Evolutionary conservation across 257 asterid species (phyloP).

Genomic region (Plectranthus barbatus): DNA sequence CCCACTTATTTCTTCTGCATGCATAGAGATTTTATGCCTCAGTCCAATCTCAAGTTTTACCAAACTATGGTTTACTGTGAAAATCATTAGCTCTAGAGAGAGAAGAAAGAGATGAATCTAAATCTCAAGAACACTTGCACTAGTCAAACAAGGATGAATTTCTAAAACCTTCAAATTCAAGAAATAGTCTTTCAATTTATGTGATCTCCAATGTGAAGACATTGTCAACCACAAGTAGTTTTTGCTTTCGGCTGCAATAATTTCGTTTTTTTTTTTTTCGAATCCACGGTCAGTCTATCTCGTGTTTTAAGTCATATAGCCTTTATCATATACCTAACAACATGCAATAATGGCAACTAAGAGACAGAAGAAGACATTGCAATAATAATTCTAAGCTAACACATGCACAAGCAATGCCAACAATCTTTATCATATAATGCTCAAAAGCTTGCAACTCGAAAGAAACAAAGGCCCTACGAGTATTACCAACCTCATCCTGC

Average conservation of each 20-base stretch:
- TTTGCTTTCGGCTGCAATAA: not conserved
- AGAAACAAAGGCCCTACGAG: not conserved
- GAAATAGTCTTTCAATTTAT: not conserved
- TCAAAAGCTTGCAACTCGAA: not conserved
- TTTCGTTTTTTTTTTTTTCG: not conserved
- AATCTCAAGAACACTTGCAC: too few relatives aligned
- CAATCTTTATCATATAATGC: not conserved
- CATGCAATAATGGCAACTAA: not conserved
- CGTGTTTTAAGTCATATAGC: not conserved
- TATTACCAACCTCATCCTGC: conserved; percentile 43
- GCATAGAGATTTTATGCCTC: not conserved
- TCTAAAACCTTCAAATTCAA: too few relatives aligned
- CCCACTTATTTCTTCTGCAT: conserved; percentile 11
- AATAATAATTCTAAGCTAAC: too few relatives aligned
- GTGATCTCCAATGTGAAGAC: not conserved
- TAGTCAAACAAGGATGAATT: too few relatives aligned
- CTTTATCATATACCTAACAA: not conserved
- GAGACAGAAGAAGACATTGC: too few relatives aligned
- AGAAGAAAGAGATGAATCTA: not conserved
- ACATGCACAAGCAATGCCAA: not conserved
- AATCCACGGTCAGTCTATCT: not conserved
- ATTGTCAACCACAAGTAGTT: not conserved
- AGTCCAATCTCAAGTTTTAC: not conserved
- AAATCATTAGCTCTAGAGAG: not conserved
- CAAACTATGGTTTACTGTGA: not conserved